phyloP scores from a whole-genome alignment of 768 basidiomycete genomes.

The Pseudohyphozyma bogoriensis region DNA sequence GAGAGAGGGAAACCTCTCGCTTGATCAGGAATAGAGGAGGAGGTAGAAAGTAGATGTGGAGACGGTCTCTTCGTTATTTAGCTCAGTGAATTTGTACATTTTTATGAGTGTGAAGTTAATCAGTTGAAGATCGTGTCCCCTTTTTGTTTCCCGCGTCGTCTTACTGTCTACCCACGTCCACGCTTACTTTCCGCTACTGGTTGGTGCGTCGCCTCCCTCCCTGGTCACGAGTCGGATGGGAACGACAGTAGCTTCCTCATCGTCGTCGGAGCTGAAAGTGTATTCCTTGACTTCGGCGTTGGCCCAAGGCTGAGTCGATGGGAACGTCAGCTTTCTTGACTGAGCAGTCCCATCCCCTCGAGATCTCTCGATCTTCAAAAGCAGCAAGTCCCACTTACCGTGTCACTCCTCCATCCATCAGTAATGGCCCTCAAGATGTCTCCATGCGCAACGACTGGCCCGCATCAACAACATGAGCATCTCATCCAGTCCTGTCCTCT shows the following conservation, averaged over 20 bases:
- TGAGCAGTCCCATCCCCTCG: background rate
- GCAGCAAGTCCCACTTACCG: slow-evolving; percentile 2
- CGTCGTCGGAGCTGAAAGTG: slow-evolving; percentile 31
- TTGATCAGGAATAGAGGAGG: no score
- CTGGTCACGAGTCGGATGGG: slow-evolving; percentile 26
- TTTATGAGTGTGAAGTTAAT: no score
- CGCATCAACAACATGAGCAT: background rate
- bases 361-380: background rate
- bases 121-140: no score
- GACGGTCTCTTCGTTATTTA: no score
- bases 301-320: slow-evolving; percentile 29
- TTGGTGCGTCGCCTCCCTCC: slow-evolving; percentile 26
- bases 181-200: slow-evolving; percentile 9
- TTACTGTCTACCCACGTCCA: no score
- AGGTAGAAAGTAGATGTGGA: no score
- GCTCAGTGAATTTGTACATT: no score
- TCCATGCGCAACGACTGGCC: slow-evolving; percentile 36
- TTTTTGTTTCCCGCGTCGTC: no score
- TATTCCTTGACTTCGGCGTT: slow-evolving; percentile 36
- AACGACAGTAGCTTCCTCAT: slow-evolving; percentile 32
- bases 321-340: background rate
- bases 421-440: slow-evolving; percentile 34
- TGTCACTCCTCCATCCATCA: slow-evolving; percentile 15
- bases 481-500: background rate
- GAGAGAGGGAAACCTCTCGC: background rate